These are phyloP conservation scores for Sungouiella thailandica DNA, from an alignment of 805 yeast genomes.

Conservation along the genomic window DNA sequence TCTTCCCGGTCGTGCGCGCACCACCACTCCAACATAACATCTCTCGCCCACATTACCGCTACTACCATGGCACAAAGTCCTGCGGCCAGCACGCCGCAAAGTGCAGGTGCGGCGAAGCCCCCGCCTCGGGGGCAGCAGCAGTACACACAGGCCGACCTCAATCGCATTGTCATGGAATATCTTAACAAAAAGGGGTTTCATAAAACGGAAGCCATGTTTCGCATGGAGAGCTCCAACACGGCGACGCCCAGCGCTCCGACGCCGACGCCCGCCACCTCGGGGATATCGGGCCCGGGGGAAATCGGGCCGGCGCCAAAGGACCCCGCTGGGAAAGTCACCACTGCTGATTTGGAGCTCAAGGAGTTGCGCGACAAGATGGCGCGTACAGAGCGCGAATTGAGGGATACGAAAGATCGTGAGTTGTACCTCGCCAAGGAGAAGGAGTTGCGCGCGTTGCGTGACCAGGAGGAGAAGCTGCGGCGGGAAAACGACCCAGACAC, in stretches of 20 bases:
- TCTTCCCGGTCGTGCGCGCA: neutral
- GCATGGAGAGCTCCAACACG: conserved; percentile 74
- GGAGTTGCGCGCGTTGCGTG: conserved; percentile 33
- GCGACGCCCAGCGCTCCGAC: conserved; percentile 49
- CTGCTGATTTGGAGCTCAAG: conserved; percentile 28
- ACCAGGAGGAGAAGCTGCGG: conserved; percentile 40
- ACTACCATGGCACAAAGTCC: conserved; percentile 8
- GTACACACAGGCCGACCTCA: conserved; percentile 81
- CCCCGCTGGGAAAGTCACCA: conserved; percentile 21
- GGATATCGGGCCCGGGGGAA: conserved; percentile 31
- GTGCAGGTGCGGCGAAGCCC: conserved; percentile 2
- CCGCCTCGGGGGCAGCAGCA: conserved; percentile 28
- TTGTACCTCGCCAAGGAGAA: conserved; percentile 33
- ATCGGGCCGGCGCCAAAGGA: conserved; percentile 16
- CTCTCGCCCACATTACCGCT: neutral
- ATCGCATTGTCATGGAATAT: conserved; percentile 88
- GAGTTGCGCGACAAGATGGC: conserved; percentile 32
- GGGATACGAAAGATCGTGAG: conserved; percentile 37
- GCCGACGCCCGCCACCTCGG: conserved; percentile 41
- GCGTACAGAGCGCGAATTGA: conserved; percentile 32
- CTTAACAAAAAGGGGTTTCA: conserved; percentile 91
- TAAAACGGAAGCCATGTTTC: conserved; percentile 87
- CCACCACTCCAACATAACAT: conserved; percentile 1
- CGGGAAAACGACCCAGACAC: conserved; percentile 59
- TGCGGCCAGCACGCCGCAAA: conserved; percentile 2